These are phyloP conservation scores for Nepenthes gracilis DNA, from an alignment of 148 eudicot genomes.

Conservation along the genomic window DNA sequence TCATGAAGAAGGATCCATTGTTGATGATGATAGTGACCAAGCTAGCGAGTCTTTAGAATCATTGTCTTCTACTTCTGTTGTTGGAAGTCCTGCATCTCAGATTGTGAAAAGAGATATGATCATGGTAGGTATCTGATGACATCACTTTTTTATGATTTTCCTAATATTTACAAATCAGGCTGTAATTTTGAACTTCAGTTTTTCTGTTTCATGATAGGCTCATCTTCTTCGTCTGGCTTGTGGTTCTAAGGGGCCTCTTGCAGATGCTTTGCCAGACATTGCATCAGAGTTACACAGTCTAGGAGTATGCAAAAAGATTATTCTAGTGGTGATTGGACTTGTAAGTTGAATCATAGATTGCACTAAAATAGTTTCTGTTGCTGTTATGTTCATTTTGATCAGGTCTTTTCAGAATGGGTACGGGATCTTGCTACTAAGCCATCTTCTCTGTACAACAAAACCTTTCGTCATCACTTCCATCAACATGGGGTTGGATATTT, in stretches of 20 bases:
- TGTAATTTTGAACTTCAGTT: not conserved
- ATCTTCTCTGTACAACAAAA: constrained; percentile 52
- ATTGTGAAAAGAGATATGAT: constrained; percentile 55
- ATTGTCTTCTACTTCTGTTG: constrained; percentile 27
- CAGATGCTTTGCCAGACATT: constrained; percentile 72
- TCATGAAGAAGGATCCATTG: constrained; percentile 20
- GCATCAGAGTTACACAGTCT: constrained; percentile 64
- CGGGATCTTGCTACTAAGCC: constrained; percentile 53
- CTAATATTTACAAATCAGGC: no score
- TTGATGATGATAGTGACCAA: constrained; percentile 25
- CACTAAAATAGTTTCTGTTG: not conserved
- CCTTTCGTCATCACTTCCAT: constrained; percentile 47
- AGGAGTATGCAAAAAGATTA: constrained; percentile 43
- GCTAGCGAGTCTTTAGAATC: constrained; percentile 37
- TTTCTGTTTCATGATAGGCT: constrained; percentile 39
- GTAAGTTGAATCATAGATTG: not conserved
- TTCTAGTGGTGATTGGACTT: not conserved
- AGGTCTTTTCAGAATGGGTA: constrained; percentile 68
- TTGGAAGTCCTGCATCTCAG: constrained; percentile 38
- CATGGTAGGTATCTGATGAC: constrained; percentile 29
- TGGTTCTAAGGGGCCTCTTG: constrained; percentile 68
- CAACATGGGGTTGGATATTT: constrained; percentile 46
- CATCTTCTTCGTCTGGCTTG: constrained; percentile 97
- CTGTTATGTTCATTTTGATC: constrained; percentile 9
- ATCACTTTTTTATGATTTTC: not conserved